Conservation (phyloP, 2,329 filamentous ascomycete species). For the Botrytis galanthina region DNA sequence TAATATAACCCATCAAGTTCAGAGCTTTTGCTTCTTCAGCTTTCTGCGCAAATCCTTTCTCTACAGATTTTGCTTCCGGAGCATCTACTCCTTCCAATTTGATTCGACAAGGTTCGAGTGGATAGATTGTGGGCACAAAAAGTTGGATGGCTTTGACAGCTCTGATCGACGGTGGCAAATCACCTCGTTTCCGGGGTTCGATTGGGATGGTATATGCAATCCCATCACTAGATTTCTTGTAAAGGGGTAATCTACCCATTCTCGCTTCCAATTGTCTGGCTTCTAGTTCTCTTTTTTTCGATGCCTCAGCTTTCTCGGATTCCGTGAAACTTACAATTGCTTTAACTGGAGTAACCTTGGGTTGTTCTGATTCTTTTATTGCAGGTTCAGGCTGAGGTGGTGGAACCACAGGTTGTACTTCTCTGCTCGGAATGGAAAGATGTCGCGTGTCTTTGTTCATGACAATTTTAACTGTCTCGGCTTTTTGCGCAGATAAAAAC, state of each 20-base stretch:
- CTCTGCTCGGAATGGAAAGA: constrained; percentile 33
- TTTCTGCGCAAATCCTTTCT: constrained; percentile 62
- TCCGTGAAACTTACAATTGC: constrained; percentile 46
- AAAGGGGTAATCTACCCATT: constrained; percentile 65
- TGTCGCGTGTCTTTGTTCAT: constrained; percentile 39
- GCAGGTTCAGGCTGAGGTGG: constrained; percentile 13
- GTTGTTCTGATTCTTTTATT: constrained; percentile 13
- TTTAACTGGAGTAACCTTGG: constrained; percentile 21
- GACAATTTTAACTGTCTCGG: constrained; percentile 66
- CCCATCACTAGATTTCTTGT: constrained; percentile 67
- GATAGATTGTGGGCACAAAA: constrained; percentile 69
- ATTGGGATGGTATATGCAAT: constrained; percentile 69
- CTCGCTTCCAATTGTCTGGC: constrained; percentile 72
- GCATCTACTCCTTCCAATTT: constrained; percentile 63
- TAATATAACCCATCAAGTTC: constrained; percentile 70
- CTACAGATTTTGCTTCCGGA: constrained; percentile 59
- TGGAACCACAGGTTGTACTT: constrained; percentile 28
- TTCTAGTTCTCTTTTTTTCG: constrained; percentile 62
- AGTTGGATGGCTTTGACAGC: constrained; percentile 63
- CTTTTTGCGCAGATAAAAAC: constrained; percentile 67
- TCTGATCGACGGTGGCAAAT: constrained; percentile 61
- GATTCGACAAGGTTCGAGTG: constrained; percentile 64
- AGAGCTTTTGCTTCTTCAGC: constrained; percentile 54
- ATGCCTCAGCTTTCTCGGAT: constrained; percentile 61
- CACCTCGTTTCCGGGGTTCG: constrained; percentile 58